Conservation (phyloP, 116 monocot species). For the Cymodocea nodosa region DNA sequence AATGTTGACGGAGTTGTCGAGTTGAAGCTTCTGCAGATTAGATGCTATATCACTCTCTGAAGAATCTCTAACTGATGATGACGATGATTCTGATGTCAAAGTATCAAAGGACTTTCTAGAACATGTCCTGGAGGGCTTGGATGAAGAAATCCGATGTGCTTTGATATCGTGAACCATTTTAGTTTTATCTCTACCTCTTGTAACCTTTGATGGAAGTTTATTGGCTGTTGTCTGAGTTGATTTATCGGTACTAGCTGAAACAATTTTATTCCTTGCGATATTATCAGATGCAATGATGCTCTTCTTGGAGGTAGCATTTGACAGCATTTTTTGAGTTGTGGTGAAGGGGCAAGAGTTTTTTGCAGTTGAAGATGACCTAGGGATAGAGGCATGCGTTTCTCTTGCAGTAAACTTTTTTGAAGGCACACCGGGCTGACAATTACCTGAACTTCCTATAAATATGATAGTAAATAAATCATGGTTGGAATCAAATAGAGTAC, state of each 20-base stretch:
- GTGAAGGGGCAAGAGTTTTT: background rate
- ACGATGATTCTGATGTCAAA: constrained; percentile 38
- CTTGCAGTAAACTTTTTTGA: constrained; percentile 10
- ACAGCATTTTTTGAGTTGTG: background rate
- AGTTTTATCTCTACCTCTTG: constrained; percentile 13
- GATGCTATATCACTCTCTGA: background rate
- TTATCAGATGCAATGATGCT: constrained; percentile 14
- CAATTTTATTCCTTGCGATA: constrained; percentile 10
- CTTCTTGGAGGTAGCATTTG: background rate
- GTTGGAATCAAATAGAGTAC: background rate
- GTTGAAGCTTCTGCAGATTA: background rate
- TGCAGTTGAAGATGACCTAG: constrained; percentile 13
- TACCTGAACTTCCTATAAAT: constrained; percentile 1
- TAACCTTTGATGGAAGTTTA: constrained; percentile 17
- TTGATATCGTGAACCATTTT: background rate
- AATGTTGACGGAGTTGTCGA: background rate
- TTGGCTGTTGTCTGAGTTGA: constrained; percentile 9
- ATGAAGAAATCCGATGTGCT: constrained; percentile 8
- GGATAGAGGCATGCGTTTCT: constrained; percentile 6
- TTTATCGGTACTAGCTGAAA: constrained; percentile 6
- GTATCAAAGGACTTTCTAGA: constrained; percentile 60
- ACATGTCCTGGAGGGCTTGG: constrained; percentile 19
- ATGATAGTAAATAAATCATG: background rate
- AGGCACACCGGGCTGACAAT: constrained; percentile 11
- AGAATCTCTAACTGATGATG: constrained; percentile 15